These are phyloP conservation scores for Aureobasidium lini DNA, from an alignment of 2,329 filamentous ascomycete genomes.

Conservation along the genomic window DNA sequence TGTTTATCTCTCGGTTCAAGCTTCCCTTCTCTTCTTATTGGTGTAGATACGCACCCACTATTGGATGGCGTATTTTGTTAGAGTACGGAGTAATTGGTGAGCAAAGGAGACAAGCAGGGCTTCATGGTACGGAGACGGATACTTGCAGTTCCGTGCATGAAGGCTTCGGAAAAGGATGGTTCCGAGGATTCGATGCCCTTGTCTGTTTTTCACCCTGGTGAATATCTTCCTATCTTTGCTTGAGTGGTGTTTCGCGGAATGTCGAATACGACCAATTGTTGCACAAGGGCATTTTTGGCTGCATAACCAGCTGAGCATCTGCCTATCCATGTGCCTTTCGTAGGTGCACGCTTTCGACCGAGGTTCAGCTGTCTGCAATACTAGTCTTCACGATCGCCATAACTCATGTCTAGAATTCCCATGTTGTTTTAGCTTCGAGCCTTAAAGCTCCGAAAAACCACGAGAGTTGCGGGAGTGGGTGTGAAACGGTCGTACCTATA, in stretches of 20 bases:
- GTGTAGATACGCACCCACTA: background rate
- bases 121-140: background rate
- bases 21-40: too few species aligned
- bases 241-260: too few species aligned
- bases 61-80: background rate
- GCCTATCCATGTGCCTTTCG: too few species aligned
- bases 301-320: too few species aligned
- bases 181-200: background rate
- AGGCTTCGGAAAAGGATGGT: background rate
- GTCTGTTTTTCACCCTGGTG: too few species aligned
- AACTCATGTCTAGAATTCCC: background rate
- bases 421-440: background rate
- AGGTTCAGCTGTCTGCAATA: too few species aligned
- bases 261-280: too few species aligned
- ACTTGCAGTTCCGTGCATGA: background rate
- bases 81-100: background rate
- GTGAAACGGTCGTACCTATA: background rate
- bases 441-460: background rate
- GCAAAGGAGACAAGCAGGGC: background rate
- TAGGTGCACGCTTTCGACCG: too few species aligned
- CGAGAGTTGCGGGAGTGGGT: background rate
- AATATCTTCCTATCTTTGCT: too few species aligned
- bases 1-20: too few species aligned
- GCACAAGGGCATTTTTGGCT: too few species aligned
- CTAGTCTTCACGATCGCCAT: too few species aligned